A percentile compares a stretch with the other conserved stretches of the same genome.
These are phyloP conservation scores for Suillus paluster DNA, from an alignment of 768 basidiomycete genomes.

Conservation along the genomic window DNA sequence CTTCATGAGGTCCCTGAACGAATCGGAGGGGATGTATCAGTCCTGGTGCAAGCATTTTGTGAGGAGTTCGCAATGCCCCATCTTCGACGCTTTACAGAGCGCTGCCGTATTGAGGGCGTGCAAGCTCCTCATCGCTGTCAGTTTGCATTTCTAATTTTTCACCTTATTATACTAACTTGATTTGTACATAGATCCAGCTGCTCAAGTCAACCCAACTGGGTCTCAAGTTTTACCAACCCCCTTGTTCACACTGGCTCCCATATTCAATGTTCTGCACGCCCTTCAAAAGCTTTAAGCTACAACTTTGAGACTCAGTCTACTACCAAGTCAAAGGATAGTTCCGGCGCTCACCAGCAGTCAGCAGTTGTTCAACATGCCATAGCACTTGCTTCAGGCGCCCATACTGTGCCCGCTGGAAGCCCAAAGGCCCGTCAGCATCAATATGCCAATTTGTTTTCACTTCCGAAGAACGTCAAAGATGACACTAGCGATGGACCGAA, in stretches of 20 bases:
- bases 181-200: not conserved
- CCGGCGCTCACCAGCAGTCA: too few relatives aligned
- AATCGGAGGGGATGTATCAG: not conserved
- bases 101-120: slow-evolving; percentile 8
- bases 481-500: too few relatives aligned
- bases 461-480: too few relatives aligned
- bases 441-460: too few relatives aligned
- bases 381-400: too few relatives aligned
- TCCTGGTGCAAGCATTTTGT: slow-evolving; percentile 10
- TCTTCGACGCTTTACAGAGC: not conserved
- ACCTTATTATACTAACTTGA: too few relatives aligned
- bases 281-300: not conserved
- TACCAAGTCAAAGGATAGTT: not conserved
- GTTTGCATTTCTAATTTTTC: not conserved
- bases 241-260: not conserved
- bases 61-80: slow-evolving; percentile 12
- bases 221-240: not conserved
- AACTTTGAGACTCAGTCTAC: too few relatives aligned
- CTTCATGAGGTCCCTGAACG: not conserved
- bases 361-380: too few relatives aligned
- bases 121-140: not conserved
- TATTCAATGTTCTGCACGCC: slow-evolving; percentile 2
- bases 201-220: not conserved
- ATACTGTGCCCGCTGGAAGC: too few relatives aligned
- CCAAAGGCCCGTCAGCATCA: too few relatives aligned